A percentile compares a stretch with the other conserved stretches of the same genome.
These are phyloP conservation scores for Hymenoscyphus repandus DNA, from an alignment of 2,329 filamentous ascomycete genomes.

Conservation along the genomic window DNA sequence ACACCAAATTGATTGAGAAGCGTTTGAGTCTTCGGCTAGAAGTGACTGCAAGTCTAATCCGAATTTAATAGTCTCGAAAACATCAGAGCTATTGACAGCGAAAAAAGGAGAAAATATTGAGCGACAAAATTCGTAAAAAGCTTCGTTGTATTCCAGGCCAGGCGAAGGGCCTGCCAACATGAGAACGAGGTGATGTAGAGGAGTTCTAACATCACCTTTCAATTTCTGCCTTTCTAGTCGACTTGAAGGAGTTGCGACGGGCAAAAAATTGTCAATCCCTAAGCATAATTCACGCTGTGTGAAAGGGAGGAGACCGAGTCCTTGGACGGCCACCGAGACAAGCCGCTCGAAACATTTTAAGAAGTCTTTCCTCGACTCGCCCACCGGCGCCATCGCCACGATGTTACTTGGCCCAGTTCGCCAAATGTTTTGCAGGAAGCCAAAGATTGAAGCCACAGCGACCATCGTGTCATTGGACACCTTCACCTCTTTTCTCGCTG, in stretches of 20 bases:
- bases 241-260: conserved; percentile 59
- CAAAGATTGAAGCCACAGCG: conserved; percentile 69
- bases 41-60: conserved; percentile 27
- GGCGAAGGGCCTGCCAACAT: conserved; percentile 39
- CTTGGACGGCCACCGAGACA: conserved; percentile 43
- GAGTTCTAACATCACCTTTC: conserved; percentile 47
- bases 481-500: conserved; percentile 82
- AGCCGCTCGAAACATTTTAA: conserved; percentile 49
- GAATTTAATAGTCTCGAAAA: conserved; percentile 33
- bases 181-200: conserved; percentile 61
- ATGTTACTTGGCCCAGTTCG: conserved; percentile 39
- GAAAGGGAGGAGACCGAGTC: conserved; percentile 55
- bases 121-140: conserved; percentile 34
- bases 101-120: conserved; percentile 56
- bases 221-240: conserved; percentile 44
- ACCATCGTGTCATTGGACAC: conserved; percentile 76
- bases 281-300: conserved; percentile 54
- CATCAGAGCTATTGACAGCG: conserved; percentile 32
- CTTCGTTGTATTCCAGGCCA: conserved; percentile 20
- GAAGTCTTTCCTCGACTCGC: conserved; percentile 38
- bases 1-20: conserved; percentile 24
- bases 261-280: conserved; percentile 52
- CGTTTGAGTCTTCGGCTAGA: conserved; percentile 27
- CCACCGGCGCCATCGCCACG: conserved; percentile 23
- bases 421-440: conserved; percentile 68